Conservation (phyloP, 2,329 filamentous ascomycete genomes). For the Didymella glomerata region DNA sequence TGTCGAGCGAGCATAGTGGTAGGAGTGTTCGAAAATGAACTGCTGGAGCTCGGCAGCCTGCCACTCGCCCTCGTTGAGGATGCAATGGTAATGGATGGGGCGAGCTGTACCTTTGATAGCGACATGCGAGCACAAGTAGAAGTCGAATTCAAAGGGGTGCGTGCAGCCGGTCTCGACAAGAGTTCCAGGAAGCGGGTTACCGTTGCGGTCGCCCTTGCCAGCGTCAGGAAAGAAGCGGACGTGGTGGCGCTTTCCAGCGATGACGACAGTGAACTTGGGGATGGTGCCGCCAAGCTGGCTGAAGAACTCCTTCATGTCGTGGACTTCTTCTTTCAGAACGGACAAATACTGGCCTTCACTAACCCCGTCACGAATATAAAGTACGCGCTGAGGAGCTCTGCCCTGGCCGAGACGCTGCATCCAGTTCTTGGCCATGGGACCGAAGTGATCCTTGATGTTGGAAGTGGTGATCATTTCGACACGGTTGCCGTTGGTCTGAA, state of each 20-base stretch:
- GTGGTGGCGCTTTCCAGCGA: constrained; percentile 94
- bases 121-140: constrained; percentile 74
- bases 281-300: constrained; percentile 47
- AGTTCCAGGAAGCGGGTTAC: constrained; percentile 85
- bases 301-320: constrained; percentile 71
- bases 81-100: constrained; percentile 90
- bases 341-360: constrained; percentile 86
- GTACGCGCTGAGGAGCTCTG: constrained; percentile 73
- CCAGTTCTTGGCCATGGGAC: constrained; percentile 72
- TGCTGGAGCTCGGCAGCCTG: constrained; percentile 75
- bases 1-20: constrained; percentile 90
- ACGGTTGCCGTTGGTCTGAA: constrained; percentile 83
- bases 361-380: constrained; percentile 94
- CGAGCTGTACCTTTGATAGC: constrained; percentile 95
- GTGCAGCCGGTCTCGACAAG: constrained; percentile 90
- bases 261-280: constrained; percentile 81
- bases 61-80: constrained; percentile 80
- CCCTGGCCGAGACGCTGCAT: constrained; percentile 62
- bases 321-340: constrained; percentile 81
- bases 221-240: constrained; percentile 85
- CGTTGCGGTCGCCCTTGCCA: constrained; percentile 72
- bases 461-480: constrained; percentile 77
- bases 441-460: constrained; percentile 73
- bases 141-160: constrained; percentile 89
- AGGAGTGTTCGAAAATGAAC: constrained; percentile 94